Evolutionary conservation across 805 yeast species (phyloP).

Genomic region (Schwanniomyces yamadae): DNA sequence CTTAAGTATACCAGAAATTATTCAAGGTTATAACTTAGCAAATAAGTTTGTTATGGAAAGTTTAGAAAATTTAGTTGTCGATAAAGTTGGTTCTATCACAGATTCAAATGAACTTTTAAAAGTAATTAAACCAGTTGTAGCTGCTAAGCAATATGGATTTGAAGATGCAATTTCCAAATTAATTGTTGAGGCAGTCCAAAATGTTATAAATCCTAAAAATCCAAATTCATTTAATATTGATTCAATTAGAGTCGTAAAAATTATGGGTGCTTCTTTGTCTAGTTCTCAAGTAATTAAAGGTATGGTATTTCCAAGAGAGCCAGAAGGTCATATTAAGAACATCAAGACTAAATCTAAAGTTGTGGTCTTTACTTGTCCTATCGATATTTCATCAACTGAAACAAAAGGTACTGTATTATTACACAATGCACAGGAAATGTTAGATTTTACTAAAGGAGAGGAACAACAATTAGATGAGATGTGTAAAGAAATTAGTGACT

Average conservation of each 20-base stretch:
- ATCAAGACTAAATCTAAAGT: constrained; percentile 67
- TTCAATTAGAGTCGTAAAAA: constrained; percentile 90
- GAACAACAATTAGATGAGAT: constrained; percentile 87
- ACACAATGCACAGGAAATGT: constrained; percentile 96
- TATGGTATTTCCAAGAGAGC: constrained; percentile 97
- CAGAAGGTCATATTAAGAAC: constrained; percentile 85
- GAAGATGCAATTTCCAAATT: constrained; percentile 76
- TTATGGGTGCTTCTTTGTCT: constrained; percentile 84
- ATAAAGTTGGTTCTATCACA: constrained; percentile 56
- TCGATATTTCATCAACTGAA: constrained; percentile 95
- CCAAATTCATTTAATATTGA: constrained; percentile 81
- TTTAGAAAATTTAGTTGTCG: constrained; percentile 64
- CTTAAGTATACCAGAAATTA: constrained; percentile 85
- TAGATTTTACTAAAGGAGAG: constrained; percentile 94
- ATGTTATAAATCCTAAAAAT: constrained; percentile 66
- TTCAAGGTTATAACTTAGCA: constrained; percentile 92
- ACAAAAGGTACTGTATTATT: constrained; percentile 95
- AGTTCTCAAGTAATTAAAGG: constrained; percentile 85
- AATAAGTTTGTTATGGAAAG: constrained; percentile 67
- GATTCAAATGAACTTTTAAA: constrained; percentile 59
- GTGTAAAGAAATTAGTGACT: constrained; percentile 75
- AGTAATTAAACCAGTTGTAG: constrained; percentile 80
- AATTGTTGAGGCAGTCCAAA: constrained; percentile 80
- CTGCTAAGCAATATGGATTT: constrained; percentile 89
- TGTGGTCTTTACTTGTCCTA: constrained; percentile 89